phyloP scores from a whole-genome alignment of 805 yeast species.

The Hyphopichia homilentoma region DNA sequence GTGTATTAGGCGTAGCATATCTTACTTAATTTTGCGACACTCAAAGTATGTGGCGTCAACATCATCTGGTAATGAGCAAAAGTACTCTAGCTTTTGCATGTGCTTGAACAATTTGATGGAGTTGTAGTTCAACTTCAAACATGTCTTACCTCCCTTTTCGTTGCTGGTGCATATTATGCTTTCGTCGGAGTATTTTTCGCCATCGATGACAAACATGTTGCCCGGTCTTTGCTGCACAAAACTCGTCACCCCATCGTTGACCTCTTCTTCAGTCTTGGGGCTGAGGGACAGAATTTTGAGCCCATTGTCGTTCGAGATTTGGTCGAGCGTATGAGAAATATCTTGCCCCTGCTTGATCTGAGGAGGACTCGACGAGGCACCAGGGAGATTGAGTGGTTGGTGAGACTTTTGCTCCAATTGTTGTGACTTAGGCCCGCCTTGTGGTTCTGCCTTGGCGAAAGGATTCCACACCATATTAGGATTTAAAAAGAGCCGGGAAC shows the following conservation, averaged over 20 bases:
- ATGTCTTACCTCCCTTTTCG: conserved; percentile 43
- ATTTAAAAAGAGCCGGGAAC: conserved; percentile 6
- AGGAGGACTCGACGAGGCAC: no score
- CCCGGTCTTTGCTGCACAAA: conserved; percentile 29
- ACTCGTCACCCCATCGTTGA: conserved; percentile 20
- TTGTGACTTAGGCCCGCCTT: conserved; percentile 4
- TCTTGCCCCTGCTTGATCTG: conserved; percentile 8
- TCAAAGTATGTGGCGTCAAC: conserved; percentile 49
- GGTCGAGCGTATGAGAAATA: conserved; percentile 25
- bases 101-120: conserved; percentile 43
- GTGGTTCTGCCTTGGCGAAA: conserved; percentile 9
- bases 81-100: conserved; percentile 48
- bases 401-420: conserved; percentile 27
- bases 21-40: conserved; percentile 37
- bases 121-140: conserved; percentile 39
- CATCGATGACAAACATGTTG: conserved; percentile 39
- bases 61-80: conserved; percentile 48
- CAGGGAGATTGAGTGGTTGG: conserved; percentile 14
- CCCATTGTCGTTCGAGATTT: conserved; percentile 15
- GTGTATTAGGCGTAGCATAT: no score
- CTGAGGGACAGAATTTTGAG: conserved; percentile 6
- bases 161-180: conserved; percentile 47
- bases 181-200: conserved; percentile 31
- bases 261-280: conserved; percentile 6
- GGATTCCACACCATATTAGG: conserved; percentile 14